Conservation (phyloP, 129 eudicot genomes). For the Lactuca saligna region DNA sequence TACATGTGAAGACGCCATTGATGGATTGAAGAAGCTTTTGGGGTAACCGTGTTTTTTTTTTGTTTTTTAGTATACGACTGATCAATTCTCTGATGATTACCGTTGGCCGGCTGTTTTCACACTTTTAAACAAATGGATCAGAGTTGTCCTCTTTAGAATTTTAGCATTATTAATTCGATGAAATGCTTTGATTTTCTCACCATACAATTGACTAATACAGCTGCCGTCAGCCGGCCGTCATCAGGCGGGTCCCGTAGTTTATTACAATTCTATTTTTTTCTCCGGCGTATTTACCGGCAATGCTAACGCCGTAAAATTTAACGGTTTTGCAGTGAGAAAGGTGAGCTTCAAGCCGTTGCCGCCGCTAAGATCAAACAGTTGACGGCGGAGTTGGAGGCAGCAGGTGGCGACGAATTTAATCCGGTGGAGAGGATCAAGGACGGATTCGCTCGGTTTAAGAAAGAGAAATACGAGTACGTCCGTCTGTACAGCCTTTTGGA, state of each 20-base stretch:
- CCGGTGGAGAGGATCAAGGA: slow-evolving; percentile 62
- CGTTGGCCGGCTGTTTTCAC: slow-evolving; percentile 11
- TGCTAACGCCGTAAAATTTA: slow-evolving; percentile 14
- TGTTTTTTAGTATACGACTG: background rate
- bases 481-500: slow-evolving; percentile 16
- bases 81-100: background rate
- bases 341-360: slow-evolving; percentile 49
- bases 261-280: background rate
- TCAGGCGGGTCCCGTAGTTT: background rate
- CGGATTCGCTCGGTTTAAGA: slow-evolving; percentile 82
- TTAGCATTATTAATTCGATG: slow-evolving; percentile 14
- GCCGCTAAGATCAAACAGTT: slow-evolving; percentile 70
- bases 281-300: background rate
- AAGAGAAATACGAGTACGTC: slow-evolving; percentile 81
- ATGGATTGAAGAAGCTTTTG: slow-evolving; percentile 75
- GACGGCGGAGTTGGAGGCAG: slow-evolving; percentile 71
- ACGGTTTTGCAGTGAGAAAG: slow-evolving; percentile 54
- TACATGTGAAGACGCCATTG: slow-evolving; percentile 79
- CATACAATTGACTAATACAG: background rate
- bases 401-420: slow-evolving; percentile 33
- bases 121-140: slow-evolving; percentile 21
- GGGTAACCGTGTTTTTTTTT: slow-evolving; percentile 38
- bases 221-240: slow-evolving; percentile 19
- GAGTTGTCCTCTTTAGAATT: slow-evolving; percentile 2
- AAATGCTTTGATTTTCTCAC: slow-evolving; percentile 31